These are phyloP conservation scores for Cladosporium sp. DNA, from an alignment of 2,329 filamentous ascomycete genomes.

Conservation along the genomic window DNA sequence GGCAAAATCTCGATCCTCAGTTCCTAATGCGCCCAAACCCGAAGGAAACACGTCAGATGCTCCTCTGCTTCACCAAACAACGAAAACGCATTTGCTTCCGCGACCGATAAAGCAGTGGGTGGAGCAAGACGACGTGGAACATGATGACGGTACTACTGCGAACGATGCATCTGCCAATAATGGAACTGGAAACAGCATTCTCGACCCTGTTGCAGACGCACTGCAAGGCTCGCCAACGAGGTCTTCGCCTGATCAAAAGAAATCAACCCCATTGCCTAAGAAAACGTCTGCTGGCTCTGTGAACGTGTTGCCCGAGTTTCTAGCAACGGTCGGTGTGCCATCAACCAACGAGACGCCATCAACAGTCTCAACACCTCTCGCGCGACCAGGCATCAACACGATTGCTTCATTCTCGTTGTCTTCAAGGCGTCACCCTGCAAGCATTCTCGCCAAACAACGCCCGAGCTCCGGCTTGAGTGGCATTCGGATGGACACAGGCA, in stretches of 20 bases:
- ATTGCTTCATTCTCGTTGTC: constrained; percentile 12
- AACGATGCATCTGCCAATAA: not conserved
- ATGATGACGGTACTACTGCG: not conserved
- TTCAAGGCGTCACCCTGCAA: not conserved
- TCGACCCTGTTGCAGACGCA: not conserved
- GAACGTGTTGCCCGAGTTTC: not conserved
- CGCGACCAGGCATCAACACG: constrained; percentile 1
- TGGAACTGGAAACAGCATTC: not conserved
- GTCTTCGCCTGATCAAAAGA: not conserved
- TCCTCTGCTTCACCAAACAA: not conserved
- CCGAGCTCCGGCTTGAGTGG: not conserved
- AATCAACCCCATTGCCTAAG: not conserved
- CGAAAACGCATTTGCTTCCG: not conserved
- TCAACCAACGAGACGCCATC: not conserved
- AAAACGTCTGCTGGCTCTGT: not conserved
- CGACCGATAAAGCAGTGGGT: constrained; percentile 1
- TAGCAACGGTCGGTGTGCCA: not conserved
- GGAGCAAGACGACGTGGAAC: not conserved
- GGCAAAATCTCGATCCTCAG: not conserved
- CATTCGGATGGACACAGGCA: constrained; percentile 4
- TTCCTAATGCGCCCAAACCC: not conserved
- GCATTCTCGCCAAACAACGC: not conserved
- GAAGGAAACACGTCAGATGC: not conserved
- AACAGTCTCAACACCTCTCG: not conserved
- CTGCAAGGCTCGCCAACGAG: not conserved